phyloP scores from a whole-genome alignment of 2,329 filamentous ascomycete species.

The Aspergillus brunneoviolaceus region DNA sequence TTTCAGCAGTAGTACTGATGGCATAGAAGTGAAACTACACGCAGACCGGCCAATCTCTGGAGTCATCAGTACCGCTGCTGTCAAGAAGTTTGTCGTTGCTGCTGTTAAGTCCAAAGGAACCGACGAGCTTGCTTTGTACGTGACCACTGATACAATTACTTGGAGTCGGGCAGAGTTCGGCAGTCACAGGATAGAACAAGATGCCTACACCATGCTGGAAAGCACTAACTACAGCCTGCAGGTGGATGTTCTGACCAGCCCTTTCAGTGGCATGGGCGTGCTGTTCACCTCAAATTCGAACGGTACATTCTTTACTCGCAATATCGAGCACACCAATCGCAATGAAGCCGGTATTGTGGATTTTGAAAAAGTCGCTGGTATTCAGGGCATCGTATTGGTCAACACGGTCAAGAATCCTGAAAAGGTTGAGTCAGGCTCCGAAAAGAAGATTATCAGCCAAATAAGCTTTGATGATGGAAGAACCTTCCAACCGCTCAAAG shows the following conservation, averaged over 20 bases:
- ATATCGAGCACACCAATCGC: constrained; percentile 89
- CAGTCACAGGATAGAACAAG: constrained; percentile 78
- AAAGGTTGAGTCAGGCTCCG: constrained; percentile 59
- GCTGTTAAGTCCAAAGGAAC: constrained; percentile 77
- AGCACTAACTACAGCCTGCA: constrained; percentile 98
- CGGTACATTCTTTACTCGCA: constrained; percentile 91
- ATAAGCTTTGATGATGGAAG: constrained; percentile 97
- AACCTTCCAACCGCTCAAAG: constrained; percentile 73
- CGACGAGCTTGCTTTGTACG: constrained; percentile 87
- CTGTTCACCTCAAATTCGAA: constrained; percentile 97
- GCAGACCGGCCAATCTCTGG: constrained; percentile 72
- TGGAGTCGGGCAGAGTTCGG: constrained; percentile 95
- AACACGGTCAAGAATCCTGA: constrained; percentile 87
- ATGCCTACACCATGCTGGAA: constrained; percentile 88
- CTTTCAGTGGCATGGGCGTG: constrained; percentile 72
- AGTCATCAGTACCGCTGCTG: constrained; percentile 75
- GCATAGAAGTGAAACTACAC: constrained; percentile 73
- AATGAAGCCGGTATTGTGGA: constrained; percentile 75
- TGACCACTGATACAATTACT: constrained; percentile 75
- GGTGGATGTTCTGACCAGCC: constrained; percentile 78
- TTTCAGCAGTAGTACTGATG: constrained; percentile 60
- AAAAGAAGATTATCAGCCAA: constrained; percentile 68
- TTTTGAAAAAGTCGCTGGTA: constrained; percentile 88
- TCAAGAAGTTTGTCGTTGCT: constrained; percentile 83
- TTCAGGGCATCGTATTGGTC: constrained; percentile 88